phyloP scores from a whole-genome alignment of 164 flowering plant genomes.

The Taxillus chinensis region DNA sequence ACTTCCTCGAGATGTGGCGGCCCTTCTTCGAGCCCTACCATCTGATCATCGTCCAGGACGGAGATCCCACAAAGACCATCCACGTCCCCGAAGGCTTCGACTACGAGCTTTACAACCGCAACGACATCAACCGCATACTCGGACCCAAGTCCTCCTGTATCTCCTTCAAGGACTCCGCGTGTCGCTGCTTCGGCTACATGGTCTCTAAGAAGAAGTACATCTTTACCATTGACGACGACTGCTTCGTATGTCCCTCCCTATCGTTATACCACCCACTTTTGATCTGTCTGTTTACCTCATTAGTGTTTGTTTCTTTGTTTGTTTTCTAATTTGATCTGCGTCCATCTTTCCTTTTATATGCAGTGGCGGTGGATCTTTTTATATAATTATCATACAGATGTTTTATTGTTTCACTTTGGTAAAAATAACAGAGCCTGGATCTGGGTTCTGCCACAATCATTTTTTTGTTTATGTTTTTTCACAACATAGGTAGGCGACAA shows the following conservation, averaged over 20 bases:
- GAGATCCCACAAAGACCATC: slow-evolving; percentile 61
- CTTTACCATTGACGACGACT: slow-evolving; percentile 84
- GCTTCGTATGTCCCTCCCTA: slow-evolving; percentile 54
- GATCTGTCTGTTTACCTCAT: not conserved
- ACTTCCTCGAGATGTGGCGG: slow-evolving; percentile 86
- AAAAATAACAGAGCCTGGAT: too few relatives aligned
- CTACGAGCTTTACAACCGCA: slow-evolving; percentile 75
- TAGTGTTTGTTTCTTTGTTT: too few relatives aligned
- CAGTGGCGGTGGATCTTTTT: too few relatives aligned
- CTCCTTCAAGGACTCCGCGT: slow-evolving; percentile 93
- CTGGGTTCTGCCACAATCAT: too few relatives aligned
- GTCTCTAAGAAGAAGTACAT: slow-evolving; percentile 87
- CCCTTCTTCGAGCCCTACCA: slow-evolving; percentile 70
- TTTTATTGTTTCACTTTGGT: too few relatives aligned
- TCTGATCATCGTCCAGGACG: slow-evolving; percentile 78
- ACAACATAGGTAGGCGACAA: too few relatives aligned
- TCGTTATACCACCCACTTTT: not conserved
- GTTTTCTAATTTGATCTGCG: too few relatives aligned
- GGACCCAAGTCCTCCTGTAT: slow-evolving; percentile 81
- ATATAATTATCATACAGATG: too few relatives aligned
- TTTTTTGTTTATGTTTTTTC: too few relatives aligned
- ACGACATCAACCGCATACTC: slow-evolving; percentile 61
- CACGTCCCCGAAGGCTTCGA: slow-evolving; percentile 82
- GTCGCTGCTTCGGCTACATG: slow-evolving; percentile 79
- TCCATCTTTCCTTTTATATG: too few relatives aligned